phyloP scores from a whole-genome alignment of 139 green algal species.

The Chlamydomonas sp. region DNA sequence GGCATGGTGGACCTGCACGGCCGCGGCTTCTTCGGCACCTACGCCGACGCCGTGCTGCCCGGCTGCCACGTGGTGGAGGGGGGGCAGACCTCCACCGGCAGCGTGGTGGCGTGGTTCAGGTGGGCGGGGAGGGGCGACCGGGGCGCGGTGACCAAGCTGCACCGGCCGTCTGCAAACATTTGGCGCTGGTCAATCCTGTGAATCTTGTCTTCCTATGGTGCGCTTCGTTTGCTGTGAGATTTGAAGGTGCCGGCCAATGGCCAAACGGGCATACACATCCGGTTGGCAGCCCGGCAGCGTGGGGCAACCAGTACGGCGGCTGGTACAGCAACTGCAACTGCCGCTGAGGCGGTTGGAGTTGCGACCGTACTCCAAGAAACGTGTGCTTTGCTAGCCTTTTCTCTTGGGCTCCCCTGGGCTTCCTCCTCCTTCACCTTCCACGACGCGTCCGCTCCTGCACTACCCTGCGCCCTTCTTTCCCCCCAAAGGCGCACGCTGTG shows the following conservation, averaged over 20 bases:
- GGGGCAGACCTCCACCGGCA: slow-evolving; percentile 84
- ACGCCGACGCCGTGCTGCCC: slow-evolving; percentile 70
- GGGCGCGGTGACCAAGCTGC: neutral
- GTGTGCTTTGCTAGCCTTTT: too few relatives aligned
- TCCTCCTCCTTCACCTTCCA: neutral
- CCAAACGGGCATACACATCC: too few relatives aligned
- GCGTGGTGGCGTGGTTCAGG: slow-evolving; percentile 62
- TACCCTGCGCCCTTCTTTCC: neutral
- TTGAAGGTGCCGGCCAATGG: too few relatives aligned
- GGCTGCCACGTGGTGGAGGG: slow-evolving; percentile 81
- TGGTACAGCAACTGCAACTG: too few relatives aligned
- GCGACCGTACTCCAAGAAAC: too few relatives aligned
- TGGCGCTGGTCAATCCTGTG: too few relatives aligned
- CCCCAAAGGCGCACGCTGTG: slow-evolving; percentile 34
- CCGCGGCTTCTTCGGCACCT: slow-evolving; percentile 81
- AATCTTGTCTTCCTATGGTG: too few relatives aligned
- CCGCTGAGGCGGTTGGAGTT: too few relatives aligned
- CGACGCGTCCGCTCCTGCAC: slow-evolving; percentile 12
- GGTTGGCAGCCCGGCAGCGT: too few relatives aligned
- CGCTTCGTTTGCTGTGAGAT: too few relatives aligned
- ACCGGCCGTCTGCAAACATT: neutral
- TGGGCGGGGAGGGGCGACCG: neutral
- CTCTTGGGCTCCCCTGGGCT: too few relatives aligned
- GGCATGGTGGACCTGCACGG: slow-evolving; percentile 71
- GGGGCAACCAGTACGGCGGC: too few relatives aligned